Conservation (phyloP, 805 yeast genomes). For the Debaryomyces hansenii region DNA sequence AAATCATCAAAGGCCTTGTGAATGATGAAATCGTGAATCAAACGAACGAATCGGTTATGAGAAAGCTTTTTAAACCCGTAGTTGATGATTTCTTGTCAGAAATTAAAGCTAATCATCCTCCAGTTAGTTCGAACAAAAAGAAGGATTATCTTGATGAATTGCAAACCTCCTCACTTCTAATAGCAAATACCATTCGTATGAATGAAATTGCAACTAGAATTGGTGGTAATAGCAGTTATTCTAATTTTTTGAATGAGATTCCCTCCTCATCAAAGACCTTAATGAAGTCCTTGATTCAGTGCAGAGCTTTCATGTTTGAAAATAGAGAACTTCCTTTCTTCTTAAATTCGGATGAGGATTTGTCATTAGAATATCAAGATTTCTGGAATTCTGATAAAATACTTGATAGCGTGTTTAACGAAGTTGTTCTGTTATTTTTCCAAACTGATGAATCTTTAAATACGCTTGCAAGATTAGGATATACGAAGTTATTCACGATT, state of each 20-base stretch:
- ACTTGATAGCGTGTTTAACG: constrained; percentile 37
- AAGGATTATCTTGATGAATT: constrained; percentile 18
- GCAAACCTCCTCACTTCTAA: constrained; percentile 21
- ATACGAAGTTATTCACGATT: constrained; percentile 26
- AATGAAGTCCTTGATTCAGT: constrained; percentile 45
- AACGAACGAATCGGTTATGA: not conserved
- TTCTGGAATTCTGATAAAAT: constrained; percentile 24
- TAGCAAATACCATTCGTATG: constrained; percentile 56
- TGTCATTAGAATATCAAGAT: constrained; percentile 16
- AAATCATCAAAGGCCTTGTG: constrained; percentile 23
- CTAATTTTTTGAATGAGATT: constrained; percentile 23
- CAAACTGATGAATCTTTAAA: constrained; percentile 47
- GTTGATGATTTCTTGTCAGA: constrained; percentile 14
- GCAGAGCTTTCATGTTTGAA: constrained; percentile 25
- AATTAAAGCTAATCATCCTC: constrained; percentile 8
- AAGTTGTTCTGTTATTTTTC: constrained; percentile 38
- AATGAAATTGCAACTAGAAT: constrained; percentile 59
- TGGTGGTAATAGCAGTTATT: constrained; percentile 30
- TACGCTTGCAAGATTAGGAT: constrained; percentile 32
- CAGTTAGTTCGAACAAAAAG: constrained; percentile 8
- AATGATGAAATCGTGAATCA: constrained; percentile 20
- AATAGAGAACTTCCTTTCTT: constrained; percentile 8
- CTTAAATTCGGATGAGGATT: constrained; percentile 8
- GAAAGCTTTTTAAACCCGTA: constrained; percentile 10
- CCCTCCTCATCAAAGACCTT: constrained; percentile 30